Evolutionary conservation across 345 rosid genomes (phyloP).

Genomic region (Mallotus nudiflorus): DNA sequence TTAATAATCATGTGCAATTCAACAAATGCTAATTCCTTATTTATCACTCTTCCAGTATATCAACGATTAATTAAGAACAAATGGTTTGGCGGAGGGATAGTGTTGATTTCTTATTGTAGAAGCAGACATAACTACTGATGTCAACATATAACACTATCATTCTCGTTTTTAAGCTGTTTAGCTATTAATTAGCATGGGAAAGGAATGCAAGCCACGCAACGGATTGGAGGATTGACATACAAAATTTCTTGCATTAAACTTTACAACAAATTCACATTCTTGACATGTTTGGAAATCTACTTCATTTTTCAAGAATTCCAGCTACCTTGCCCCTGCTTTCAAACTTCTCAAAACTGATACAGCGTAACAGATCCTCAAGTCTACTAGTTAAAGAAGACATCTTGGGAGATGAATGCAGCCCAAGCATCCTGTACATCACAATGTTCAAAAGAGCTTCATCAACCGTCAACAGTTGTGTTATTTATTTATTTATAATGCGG

Average conservation of each 20-base stretch:
- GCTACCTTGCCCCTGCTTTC: background rate
- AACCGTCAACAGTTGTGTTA: no score
- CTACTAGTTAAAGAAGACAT: constrained; percentile 38
- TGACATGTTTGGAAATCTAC: background rate
- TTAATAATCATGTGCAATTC: no score
- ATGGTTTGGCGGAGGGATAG: background rate
- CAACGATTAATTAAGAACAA: no score
- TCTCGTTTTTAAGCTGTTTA: background rate
- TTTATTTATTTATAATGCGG: no score
- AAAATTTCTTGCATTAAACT: background rate
- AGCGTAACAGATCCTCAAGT: background rate
- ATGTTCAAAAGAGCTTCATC: background rate
- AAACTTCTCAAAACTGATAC: background rate
- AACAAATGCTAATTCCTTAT: no score
- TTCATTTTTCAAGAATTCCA: background rate
- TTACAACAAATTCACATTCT: background rate
- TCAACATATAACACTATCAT: constrained; percentile 5
- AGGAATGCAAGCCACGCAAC: background rate
- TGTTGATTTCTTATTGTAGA: background rate
- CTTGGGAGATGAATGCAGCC: constrained; percentile 59
- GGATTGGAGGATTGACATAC: background rate
- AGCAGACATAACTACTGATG: background rate
- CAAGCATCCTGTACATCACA: constrained; percentile 61
- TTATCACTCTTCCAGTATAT: no score
- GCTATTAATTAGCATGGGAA: background rate